Evolutionary conservation across 306 rosid genomes (phyloP).

Genomic region (Begonia peltatifolia): DNA sequence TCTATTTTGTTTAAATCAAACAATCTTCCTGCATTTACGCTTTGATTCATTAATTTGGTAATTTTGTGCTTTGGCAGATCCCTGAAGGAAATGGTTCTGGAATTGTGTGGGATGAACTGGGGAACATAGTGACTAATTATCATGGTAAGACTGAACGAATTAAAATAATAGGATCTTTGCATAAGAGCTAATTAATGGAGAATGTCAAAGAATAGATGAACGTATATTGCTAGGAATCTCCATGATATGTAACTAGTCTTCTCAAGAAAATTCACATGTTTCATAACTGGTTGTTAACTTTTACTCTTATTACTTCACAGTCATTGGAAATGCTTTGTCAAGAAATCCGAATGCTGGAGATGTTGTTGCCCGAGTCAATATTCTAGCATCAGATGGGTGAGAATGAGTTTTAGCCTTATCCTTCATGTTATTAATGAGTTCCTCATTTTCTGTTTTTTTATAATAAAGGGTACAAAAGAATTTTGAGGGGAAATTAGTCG

Average conservation of each 20-base stretch:
- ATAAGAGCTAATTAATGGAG: constrained; percentile 1
- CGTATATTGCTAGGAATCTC: too few species aligned
- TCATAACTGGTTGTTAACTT: not conserved
- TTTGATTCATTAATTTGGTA: not conserved
- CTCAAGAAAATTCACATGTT: not conserved
- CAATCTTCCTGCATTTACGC: not conserved
- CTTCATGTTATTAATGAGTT: not conserved
- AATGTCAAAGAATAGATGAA: constrained; percentile 3
- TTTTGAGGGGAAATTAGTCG: constrained; percentile 83
- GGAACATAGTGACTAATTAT: constrained; percentile 89
- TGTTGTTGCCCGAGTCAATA: constrained; percentile 90
- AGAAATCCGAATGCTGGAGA: constrained; percentile 69
- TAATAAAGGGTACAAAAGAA: constrained; percentile 59
- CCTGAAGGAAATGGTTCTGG: constrained; percentile 99
- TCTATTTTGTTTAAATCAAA: too few species aligned
- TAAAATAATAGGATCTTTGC: constrained; percentile 2
- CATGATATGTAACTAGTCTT: not conserved
- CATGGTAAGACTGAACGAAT: constrained; percentile 50
- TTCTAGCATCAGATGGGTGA: constrained; percentile 81
- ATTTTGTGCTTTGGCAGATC: constrained; percentile 30
- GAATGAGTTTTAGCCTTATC: constrained; percentile 13
- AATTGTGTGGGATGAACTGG: constrained; percentile 87
- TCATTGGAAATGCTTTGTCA: constrained; percentile 83
- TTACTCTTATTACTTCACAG: constrained; percentile 29
- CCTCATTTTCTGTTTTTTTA: constrained; percentile 11